Evolutionary conservation across 2,329 filamentous ascomycete species (phyloP).

Genomic region (Claviceps sp.): DNA sequence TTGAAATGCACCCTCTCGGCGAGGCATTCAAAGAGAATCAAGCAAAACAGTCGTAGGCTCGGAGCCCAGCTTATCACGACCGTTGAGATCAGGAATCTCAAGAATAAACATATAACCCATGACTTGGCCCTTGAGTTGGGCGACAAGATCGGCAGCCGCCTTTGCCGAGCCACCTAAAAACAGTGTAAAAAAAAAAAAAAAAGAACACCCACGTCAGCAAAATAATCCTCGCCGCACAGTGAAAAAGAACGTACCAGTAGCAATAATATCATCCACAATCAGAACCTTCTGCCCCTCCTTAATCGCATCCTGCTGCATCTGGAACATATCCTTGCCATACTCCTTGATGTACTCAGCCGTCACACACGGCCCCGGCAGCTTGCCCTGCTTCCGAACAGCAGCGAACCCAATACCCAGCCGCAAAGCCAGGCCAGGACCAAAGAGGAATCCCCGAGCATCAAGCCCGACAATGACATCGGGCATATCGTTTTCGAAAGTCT

Average conservation of each 20-base stretch:
- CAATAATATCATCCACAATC: constrained; percentile 95
- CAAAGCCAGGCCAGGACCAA: constrained; percentile 80
- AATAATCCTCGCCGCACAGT: background rate
- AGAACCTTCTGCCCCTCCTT: constrained; percentile 79
- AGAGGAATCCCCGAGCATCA: constrained; percentile 89
- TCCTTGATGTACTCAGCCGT: constrained; percentile 88
- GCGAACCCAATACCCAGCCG: constrained; percentile 76
- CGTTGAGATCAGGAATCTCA: constrained; percentile 86
- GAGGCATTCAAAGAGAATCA: constrained; percentile 29
- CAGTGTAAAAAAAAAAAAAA: too few relatives aligned
- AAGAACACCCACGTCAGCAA: background rate
- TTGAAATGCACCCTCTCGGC: background rate
- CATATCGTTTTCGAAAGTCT: constrained; percentile 45
- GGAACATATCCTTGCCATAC: constrained; percentile 88
- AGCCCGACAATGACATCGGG: constrained; percentile 89
- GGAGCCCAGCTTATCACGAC: constrained; percentile 74
- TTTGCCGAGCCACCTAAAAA: constrained; percentile 71
- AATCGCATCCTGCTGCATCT: constrained; percentile 83
- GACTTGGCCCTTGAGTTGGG: constrained; percentile 72
- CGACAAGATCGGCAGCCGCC: constrained; percentile 75
- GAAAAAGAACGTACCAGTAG: constrained; percentile 57
- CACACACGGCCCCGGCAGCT: constrained; percentile 79
- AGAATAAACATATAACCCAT: constrained; percentile 91
- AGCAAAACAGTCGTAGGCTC: constrained; percentile 71
- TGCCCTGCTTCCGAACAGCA: constrained; percentile 87